These are phyloP conservation scores for Tulasnella sp. DNA, from an alignment of 768 basidiomycete genomes.

Conservation along the genomic window DNA sequence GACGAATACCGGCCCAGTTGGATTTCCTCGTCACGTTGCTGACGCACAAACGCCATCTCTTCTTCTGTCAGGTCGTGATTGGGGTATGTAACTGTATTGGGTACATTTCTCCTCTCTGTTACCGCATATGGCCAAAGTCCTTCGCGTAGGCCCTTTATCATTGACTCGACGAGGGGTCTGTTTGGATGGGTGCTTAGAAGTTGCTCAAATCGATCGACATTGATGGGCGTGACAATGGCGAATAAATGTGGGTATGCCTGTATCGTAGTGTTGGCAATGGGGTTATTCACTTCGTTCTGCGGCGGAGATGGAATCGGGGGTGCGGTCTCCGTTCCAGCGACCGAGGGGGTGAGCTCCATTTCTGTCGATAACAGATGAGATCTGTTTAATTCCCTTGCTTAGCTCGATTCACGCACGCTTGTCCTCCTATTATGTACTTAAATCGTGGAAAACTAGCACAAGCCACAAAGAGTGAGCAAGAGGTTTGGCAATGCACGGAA, in stretches of 20 bases:
- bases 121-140: slow-evolving; percentile 40
- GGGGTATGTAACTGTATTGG: slow-evolving; percentile 23
- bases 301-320: slow-evolving; percentile 9
- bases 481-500: too few species aligned
- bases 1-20: slow-evolving; percentile 21
- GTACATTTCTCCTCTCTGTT: slow-evolving; percentile 22
- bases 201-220: slow-evolving; percentile 27
- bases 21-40: slow-evolving; percentile 24
- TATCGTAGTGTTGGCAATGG: slow-evolving; percentile 22
- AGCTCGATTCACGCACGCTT: too few species aligned
- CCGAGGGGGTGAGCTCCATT: slow-evolving; percentile 7
- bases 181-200: slow-evolving; percentile 32
- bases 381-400: too few species aligned
- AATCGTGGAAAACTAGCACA: too few species aligned
- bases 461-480: too few species aligned
- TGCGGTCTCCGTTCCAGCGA: not conserved
- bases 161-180: slow-evolving; percentile 30
- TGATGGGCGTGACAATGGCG: slow-evolving; percentile 30
- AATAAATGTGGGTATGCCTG: slow-evolving; percentile 27
- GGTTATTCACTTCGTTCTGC: slow-evolving; percentile 17
- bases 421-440: too few species aligned
- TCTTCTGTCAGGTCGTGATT: not conserved
- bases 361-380: too few species aligned
- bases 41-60: slow-evolving; percentile 22
- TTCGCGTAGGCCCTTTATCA: slow-evolving; percentile 25